Conservation (phyloP, 2,329 filamentous ascomycete genomes). For the Aspergillus ustus region DNA sequence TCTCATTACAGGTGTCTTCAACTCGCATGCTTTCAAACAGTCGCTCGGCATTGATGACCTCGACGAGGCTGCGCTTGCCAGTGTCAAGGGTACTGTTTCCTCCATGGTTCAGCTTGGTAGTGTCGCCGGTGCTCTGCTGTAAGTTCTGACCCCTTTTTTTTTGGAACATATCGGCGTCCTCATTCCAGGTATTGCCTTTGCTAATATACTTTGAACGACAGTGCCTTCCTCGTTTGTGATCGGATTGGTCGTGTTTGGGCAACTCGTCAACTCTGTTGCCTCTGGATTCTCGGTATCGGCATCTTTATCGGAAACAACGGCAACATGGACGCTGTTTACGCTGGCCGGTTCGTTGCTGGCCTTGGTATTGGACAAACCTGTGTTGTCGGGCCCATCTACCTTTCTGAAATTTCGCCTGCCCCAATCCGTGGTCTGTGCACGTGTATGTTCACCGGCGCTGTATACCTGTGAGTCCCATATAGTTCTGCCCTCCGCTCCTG, state of each 20-base stretch:
- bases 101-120: conserved; percentile 82
- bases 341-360: conserved; percentile 17
- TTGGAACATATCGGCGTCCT: no score
- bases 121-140: conserved; percentile 69
- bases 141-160: no score
- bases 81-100: conserved; percentile 76
- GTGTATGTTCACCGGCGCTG: no score
- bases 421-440: no score
- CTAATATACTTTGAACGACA: no score
- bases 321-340: conserved; percentile 47
- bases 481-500: no score
- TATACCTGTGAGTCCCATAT: no score
- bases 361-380: background rate
- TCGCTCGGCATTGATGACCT: conserved; percentile 63
- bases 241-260: conserved; percentile 51
- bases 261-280: conserved; percentile 45
- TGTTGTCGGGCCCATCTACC: background rate
- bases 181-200: no score
- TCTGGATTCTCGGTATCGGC: conserved; percentile 49
- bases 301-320: conserved; percentile 50
- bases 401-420: background rate
- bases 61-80: conserved; percentile 59
- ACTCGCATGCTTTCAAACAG: conserved; percentile 66
- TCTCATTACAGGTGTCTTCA: conserved; percentile 73
- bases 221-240: conserved; percentile 53